Evolutionary conservation across 345 rosid genomes (phyloP).

Genomic region (Aethionema arabicum): DNA sequence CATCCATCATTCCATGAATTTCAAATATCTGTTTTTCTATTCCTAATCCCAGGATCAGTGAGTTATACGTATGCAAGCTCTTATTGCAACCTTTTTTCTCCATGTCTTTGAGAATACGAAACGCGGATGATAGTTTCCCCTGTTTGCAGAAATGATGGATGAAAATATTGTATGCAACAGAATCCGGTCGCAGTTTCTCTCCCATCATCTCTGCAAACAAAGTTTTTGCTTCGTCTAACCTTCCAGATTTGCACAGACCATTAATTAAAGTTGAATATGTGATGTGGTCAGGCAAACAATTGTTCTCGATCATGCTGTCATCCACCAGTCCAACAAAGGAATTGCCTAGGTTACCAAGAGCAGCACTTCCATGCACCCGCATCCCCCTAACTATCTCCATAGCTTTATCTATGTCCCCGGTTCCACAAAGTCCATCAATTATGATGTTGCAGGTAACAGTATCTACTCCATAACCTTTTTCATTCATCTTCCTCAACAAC

Average conservation of each 20-base stretch:
- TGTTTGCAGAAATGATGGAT: conserved; percentile 75
- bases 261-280: conserved; percentile 75
- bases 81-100: conserved; percentile 82
- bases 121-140: conserved; percentile 90
- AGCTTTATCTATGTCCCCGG: conserved; percentile 83
- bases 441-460: conserved; percentile 89
- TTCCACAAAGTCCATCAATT: conserved; percentile 75
- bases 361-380: conserved; percentile 90
- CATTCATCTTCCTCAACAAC: conserved; percentile 78
- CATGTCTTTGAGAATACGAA: conserved; percentile 96
- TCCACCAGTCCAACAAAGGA: conserved; percentile 72
- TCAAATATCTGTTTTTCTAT: conserved; percentile 82
- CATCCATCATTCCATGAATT: conserved; percentile 85
- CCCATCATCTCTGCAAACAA: conserved; percentile 75
- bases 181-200: conserved; percentile 75
- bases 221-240: conserved; percentile 79
- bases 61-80: conserved; percentile 82
- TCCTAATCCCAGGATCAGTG: conserved; percentile 78
- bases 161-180: conserved; percentile 65
- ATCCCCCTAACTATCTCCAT: conserved; percentile 71
- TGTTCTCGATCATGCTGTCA: conserved; percentile 51
- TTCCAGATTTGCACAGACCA: conserved; percentile 76
- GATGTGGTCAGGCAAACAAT: conserved; percentile 72
- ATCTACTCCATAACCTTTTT: conserved; percentile 73
- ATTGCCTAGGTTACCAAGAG: conserved; percentile 82